phyloP scores from a whole-genome alignment of 169 alveolate species.

The Plasmodium chabaudi region DNA sequence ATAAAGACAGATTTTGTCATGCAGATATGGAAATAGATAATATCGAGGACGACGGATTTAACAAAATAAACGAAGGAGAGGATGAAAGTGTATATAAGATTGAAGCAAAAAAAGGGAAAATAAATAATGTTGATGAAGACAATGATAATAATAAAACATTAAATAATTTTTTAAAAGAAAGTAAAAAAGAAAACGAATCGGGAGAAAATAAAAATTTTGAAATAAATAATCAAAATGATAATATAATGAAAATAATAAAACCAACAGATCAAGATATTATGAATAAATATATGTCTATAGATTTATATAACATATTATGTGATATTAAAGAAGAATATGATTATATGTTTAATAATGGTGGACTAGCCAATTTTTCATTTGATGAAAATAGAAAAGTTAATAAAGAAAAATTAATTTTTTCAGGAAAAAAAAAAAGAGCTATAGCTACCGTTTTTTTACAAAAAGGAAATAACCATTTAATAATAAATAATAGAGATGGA shows the following conservation, averaged over 20 bases:
- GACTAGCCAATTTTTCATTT: conserved; percentile 42
- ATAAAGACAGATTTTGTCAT: conserved; percentile 14
- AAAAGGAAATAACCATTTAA: conserved; percentile 85
- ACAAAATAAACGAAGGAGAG: not conserved
- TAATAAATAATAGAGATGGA: conserved; percentile 85
- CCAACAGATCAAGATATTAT: conserved; percentile 44
- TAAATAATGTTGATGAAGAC: not conserved
- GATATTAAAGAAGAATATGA: conserved; percentile 70
- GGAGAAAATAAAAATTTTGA: not conserved
- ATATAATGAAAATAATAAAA: conserved; percentile 8
- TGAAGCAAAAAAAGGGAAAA: conserved; percentile 3
- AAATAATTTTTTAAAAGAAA: conserved; percentile 38
- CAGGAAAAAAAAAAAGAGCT: conserved; percentile 71
- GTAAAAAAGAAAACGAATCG: conserved; percentile 15
- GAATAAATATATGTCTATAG: conserved; percentile 46
- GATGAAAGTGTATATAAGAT: not conserved
- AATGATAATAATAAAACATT: not conserved
- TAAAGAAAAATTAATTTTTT: conserved; percentile 56
- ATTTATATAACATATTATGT: conserved; percentile 43
- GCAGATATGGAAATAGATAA: not conserved
- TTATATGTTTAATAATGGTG: conserved; percentile 69
- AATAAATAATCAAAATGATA: conserved; percentile 12
- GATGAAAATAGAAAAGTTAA: conserved; percentile 46
- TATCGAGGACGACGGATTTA: not conserved
- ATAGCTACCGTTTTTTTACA: conserved; percentile 84